Evolutionary conservation across 169 alveolate genomes (phyloP).

Genomic region (Plasmodium fragile): DNA sequence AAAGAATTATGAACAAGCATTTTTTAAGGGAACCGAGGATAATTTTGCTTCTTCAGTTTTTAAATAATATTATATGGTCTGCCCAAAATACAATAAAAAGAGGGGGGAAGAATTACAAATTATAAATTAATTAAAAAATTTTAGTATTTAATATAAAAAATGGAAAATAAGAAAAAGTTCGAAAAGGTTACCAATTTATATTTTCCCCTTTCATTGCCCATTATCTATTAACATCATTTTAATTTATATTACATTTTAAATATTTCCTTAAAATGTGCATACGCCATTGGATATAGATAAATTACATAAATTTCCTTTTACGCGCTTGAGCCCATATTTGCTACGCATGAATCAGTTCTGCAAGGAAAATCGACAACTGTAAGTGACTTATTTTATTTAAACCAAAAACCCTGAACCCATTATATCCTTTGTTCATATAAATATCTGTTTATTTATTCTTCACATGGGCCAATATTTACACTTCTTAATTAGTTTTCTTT

Average conservation of each 20-base stretch:
- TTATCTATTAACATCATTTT: background rate
- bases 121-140: too few relatives aligned
- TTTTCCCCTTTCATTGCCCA: background rate
- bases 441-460: too few relatives aligned
- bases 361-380: background rate
- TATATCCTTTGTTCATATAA: too few relatives aligned
- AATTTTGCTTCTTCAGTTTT: too few relatives aligned
- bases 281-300: background rate
- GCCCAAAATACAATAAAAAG: background rate
- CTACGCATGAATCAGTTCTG: background rate
- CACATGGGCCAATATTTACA: background rate
- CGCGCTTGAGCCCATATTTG: background rate
- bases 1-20: background rate
- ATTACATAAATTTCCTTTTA: too few relatives aligned
- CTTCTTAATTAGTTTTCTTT: background rate
- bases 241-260: background rate
- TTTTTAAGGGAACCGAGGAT: background rate
- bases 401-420: too few relatives aligned
- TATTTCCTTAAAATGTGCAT: background rate
- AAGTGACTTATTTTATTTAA: background rate
- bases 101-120: too few relatives aligned
- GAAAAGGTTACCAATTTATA: background rate
- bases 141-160: too few relatives aligned
- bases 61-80: too few relatives aligned
- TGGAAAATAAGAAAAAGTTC: background rate